Percentiles rank a stretch among this genome's conserved stretches.
These are phyloP conservation scores for Grammothele lineata DNA, from an alignment of 768 basidiomycete species.

Conservation along the genomic window DNA sequence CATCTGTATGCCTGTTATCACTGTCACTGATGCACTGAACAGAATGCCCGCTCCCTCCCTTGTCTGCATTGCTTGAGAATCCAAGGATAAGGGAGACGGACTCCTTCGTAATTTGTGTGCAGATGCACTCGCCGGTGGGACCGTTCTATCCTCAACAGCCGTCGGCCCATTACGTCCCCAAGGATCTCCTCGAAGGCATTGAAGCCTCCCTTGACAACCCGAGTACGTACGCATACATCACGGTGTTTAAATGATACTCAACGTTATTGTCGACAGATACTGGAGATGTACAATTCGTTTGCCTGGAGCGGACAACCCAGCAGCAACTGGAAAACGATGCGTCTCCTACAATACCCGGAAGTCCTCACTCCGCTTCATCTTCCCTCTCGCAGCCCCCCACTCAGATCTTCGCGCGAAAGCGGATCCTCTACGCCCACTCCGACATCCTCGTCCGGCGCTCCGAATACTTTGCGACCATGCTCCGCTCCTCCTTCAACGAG, in stretches of 20 bases:
- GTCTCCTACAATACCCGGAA: slow-evolving; percentile 28
- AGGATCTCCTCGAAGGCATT: slow-evolving; percentile 62
- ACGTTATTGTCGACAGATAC: slow-evolving; percentile 42
- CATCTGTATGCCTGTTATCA: neutral
- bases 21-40: neutral
- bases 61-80: slow-evolving; percentile 59
- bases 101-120: slow-evolving; percentile 69
- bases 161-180: slow-evolving; percentile 59
- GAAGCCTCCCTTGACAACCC: slow-evolving; percentile 70
- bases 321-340: slow-evolving; percentile 25
- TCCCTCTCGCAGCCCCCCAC: slow-evolving; percentile 34
- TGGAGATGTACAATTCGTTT: slow-evolving; percentile 74
- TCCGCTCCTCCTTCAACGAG: slow-evolving; percentile 69
- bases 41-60: slow-evolving; percentile 62
- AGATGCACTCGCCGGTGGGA: slow-evolving; percentile 57
- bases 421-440: slow-evolving; percentile 73
- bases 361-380: slow-evolving; percentile 36
- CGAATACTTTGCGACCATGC: slow-evolving; percentile 76
- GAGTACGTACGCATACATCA: slow-evolving; percentile 43
- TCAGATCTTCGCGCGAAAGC: slow-evolving; percentile 58
- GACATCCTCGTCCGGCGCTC: slow-evolving; percentile 72
- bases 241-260: neutral
- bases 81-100: slow-evolving; percentile 54
- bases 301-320: slow-evolving; percentile 48
- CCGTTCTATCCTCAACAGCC: slow-evolving; percentile 64